A percentile compares a stretch with the other conserved stretches of the same genome.
These are phyloP conservation scores for Chaetoceros muelleri DNA, from an alignment of 108 stramenopile species.

Conservation along the genomic window DNA sequence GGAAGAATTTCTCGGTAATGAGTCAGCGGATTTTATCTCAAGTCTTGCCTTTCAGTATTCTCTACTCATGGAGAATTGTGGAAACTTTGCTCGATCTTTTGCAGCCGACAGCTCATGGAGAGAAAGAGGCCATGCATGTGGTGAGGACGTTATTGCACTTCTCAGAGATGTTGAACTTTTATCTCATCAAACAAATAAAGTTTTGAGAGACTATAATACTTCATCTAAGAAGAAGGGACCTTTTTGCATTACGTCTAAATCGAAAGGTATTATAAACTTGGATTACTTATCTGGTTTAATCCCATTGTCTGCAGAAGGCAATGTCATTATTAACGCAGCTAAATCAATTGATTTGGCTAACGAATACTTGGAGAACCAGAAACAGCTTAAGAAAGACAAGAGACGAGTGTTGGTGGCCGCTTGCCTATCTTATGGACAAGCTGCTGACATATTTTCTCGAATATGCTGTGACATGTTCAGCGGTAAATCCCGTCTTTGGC, in stretches of 20 bases:
- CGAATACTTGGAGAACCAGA: slow-evolving; percentile 32
- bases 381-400: slow-evolving; percentile 47
- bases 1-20: slow-evolving; percentile 4
- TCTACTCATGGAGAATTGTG: slow-evolving; percentile 79
- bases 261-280: slow-evolving; percentile 14
- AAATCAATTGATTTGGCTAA: slow-evolving; percentile 28
- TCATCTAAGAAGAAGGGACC: background rate
- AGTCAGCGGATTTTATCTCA: slow-evolving; percentile 13
- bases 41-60: slow-evolving; percentile 56
- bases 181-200: background rate
- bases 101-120: slow-evolving; percentile 69
- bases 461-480: background rate
- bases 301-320: background rate
- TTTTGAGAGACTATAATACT: background rate
- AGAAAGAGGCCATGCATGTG: slow-evolving; percentile 66
- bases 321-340: slow-evolving; percentile 3
- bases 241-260: slow-evolving; percentile 4
- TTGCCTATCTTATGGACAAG: slow-evolving; percentile 50
- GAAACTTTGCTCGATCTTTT: slow-evolving; percentile 81
- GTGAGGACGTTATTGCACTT: slow-evolving; percentile 51
- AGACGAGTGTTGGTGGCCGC: slow-evolving; percentile 68
- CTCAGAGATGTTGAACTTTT: slow-evolving; percentile 29
- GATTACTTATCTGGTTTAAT: slow-evolving; percentile 8
- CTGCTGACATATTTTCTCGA: slow-evolving; percentile 29
- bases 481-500: slow-evolving; percentile 12